Evolutionary conservation across 805 yeast species (phyloP), one percentile per base, ranked within the genome.

Genomic region (Saccharomyces kudriavzevii): DNA sequence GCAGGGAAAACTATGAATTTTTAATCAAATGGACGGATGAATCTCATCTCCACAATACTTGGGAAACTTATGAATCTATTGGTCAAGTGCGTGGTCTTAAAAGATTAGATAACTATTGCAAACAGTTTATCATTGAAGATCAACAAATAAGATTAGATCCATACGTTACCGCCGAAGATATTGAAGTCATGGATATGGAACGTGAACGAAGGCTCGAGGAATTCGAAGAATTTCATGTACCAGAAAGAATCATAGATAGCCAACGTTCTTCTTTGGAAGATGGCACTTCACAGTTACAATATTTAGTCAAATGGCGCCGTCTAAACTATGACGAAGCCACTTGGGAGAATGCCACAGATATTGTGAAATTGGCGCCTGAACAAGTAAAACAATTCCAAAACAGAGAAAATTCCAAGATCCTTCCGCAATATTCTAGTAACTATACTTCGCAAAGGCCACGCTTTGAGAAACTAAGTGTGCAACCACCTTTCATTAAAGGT

Each of bases 271-370:
- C 77, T 13, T 54, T 66, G 8, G 74, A 75, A 31, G 90, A 83
- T 11, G 80, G 76, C 52, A 78, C 77, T 29, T 81, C 85, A 24
- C 83, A 79, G 52, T 75, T 94, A 57, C 85, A 84, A 66, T 94
- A 94, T 69, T 80, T 85, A 56, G 92, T 91, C 56, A 94, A 94
- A 70, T 94, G 99, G 99, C 85, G 83, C 66, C 79, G 98, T 52
- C 77, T 94, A 27, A 87, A 90, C 63, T 94, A 94, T 66, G 98
- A 95, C 70, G 96, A 88, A 62, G 89, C 96, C 55, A 89, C 98
- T 4, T 94, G 98, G 98, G 99, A 94, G 71, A 81, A 83, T 59
- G 97, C 97, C 0, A 85, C 84, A 50, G 85, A 82, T 58, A 89
- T 94, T 59, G 97, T 94, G 1, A 80, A 81, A 56, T 69, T 87